Conservation (phyloP, 768 basidiomycete genomes). For the Strobilomyces confusus region DNA sequence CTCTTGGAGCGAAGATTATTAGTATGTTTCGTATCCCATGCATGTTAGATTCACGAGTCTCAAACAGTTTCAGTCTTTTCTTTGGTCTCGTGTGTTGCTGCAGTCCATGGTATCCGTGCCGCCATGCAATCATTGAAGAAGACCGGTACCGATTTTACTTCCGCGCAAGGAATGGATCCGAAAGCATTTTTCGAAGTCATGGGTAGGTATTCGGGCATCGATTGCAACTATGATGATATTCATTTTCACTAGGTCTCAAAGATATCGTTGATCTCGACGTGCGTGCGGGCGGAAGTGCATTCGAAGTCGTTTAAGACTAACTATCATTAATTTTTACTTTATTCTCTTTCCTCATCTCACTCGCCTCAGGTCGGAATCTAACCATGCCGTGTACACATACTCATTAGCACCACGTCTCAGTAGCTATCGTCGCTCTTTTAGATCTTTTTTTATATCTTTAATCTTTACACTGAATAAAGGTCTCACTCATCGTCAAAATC, state of each 20-base stretch:
- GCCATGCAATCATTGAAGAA: conserved; percentile 74
- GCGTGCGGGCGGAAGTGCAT: conserved; percentile 56
- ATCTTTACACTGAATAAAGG: conserved; percentile 18
- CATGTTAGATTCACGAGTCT: not conserved
- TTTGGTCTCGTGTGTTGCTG: conserved; percentile 70
- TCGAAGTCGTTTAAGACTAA: conserved; percentile 41
- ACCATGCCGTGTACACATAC: conserved; percentile 21
- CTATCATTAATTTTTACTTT: not conserved
- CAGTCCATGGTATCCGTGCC: conserved; percentile 72
- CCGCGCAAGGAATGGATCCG: conserved; percentile 67
- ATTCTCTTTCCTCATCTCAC: not conserved
- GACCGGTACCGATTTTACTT: conserved; percentile 68
- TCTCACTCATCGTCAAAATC: conserved; percentile 1
- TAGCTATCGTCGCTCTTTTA: conserved; percentile 21
- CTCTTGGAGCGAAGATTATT: conserved; percentile 71
- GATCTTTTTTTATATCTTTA: conserved; percentile 19
- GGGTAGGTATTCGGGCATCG: conserved; percentile 39
- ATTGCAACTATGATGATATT: not conserved
- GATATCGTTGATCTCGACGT: conserved; percentile 54
- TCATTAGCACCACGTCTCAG: conserved; percentile 12
- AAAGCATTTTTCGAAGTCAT: conserved; percentile 75
- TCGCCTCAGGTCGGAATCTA: not conserved
- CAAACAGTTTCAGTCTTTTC: conserved; percentile 54
- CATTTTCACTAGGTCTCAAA: conserved; percentile 39
- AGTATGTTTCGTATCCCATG: conserved; percentile 41